Percentiles rank a stretch among this genome's conserved stretches.
Conservation (phyloP, 164 flowering plant species). For the Dillenia suffruticosa region DNA sequence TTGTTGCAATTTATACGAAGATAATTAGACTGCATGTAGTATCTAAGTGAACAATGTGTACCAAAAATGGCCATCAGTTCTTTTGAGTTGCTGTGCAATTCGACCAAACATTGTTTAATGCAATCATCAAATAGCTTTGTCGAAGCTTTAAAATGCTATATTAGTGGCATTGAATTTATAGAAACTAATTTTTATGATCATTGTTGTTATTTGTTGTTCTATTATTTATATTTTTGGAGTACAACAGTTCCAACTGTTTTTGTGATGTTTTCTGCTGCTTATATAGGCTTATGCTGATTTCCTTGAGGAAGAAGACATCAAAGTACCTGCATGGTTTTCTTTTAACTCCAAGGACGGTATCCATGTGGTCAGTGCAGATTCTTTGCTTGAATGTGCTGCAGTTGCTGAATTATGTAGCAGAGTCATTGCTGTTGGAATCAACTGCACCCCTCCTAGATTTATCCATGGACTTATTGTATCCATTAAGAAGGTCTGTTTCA, state of each 20-base stretch:
- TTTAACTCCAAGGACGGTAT: slow-evolving; percentile 74
- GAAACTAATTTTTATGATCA: too few species aligned
- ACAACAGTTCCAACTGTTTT: background rate
- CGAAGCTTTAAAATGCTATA: too few species aligned
- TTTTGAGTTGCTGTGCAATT: too few species aligned
- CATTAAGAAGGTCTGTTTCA: slow-evolving; percentile 45
- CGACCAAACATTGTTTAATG: too few species aligned
- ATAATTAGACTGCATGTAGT: too few species aligned
- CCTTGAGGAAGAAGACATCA: slow-evolving; percentile 61
- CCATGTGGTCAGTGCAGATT: slow-evolving; percentile 79
- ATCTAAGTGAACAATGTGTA: too few species aligned
- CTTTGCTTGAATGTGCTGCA: slow-evolving; percentile 65
- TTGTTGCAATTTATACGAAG: too few species aligned
- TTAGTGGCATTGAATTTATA: too few species aligned
- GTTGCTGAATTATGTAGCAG: slow-evolving; percentile 64
- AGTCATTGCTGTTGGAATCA: slow-evolving; percentile 86
- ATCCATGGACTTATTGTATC: slow-evolving; percentile 57
- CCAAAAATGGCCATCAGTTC: too few species aligned
- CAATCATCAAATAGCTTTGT: too few species aligned
- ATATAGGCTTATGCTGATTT: slow-evolving; percentile 79
- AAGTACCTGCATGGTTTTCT: slow-evolving; percentile 83
- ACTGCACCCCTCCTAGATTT: slow-evolving; percentile 86
- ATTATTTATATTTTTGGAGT: too few species aligned
- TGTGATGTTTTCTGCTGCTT: background rate
- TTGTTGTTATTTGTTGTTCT: too few species aligned